Base-by-base conservation (phyloP, 108 stramenopile genomes). In the Cylindrotheca fusiformis region DNA sequence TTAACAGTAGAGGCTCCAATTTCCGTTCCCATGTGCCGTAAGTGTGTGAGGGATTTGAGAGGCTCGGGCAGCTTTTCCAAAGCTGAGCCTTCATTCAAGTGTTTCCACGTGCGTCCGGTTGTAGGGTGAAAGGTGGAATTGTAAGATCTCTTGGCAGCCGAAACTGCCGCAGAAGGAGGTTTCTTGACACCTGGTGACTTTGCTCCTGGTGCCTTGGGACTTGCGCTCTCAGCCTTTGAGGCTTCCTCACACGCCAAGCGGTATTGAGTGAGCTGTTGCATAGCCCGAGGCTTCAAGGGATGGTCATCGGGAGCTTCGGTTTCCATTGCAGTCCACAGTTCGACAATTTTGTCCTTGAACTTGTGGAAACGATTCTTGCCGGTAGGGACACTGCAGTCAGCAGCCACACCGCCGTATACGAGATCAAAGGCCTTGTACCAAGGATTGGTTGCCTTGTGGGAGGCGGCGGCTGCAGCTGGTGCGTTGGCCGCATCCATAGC, bases 281-380 rank as follows among this genome's bases (percentile, higher is more conserved):
- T 32, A 17, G 71, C 36, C 27, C 53, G 32, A 0, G 32, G 61
- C 24, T 53, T 44, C 32, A 63, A 56, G 33, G 62, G 63, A 22
- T 63, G 62, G 31, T 58, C 56, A n/a, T 51, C 71, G 14, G 62
- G 60, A 3, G 29, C 62, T 10, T 74, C 31, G 3, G 21, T 23
- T 32, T 74, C 70, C 56, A 78, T 58, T 14, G 66, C 70, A 3
- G 21, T 21, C 77, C 77, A 78, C 2, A 78, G 51, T 47, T 78
- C 77, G 23, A 78, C 65, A 50, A 78, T 78, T 67, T 78, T 78
- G 36, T 78, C 77, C 57, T 78, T 78, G 64, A 78, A 78, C 63
- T 78, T 78, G 71, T 78, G 77, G 36, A 66, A 69, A 3, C 77
- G 66, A 33, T 78, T 78, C 67, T 78, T 78, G 23, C 77, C 77